Percentiles rank a stretch among this genome's conserved stretches.
Evolutionary conservation across 352 stramenopile genomes (phyloP).

Genomic region (Pythium aristosporum): DNA sequence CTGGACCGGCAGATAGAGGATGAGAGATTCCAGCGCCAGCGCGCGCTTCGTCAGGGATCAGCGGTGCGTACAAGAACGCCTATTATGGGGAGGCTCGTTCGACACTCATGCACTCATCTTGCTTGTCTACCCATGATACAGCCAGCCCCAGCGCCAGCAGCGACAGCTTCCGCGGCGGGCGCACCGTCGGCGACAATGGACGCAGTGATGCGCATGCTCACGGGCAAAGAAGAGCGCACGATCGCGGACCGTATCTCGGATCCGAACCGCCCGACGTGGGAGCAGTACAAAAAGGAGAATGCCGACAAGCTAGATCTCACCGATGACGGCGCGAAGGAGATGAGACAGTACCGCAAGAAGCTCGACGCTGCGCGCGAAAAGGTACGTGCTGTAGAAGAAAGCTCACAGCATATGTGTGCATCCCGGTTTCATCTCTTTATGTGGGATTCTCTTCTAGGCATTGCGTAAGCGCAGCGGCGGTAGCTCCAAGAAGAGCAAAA

Average conservation of each 20-base stretch:
- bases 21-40: slow-evolving; percentile 77
- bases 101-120: background rate
- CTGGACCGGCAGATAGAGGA: slow-evolving; percentile 83
- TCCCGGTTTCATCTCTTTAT: too few relatives aligned
- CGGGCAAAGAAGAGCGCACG: slow-evolving; percentile 91
- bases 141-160: slow-evolving; percentile 14
- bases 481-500: slow-evolving; percentile 74
- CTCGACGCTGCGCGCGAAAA: slow-evolving; percentile 91
- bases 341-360: slow-evolving; percentile 93
- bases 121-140: slow-evolving; percentile 4
- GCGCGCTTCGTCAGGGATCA: slow-evolving; percentile 43
- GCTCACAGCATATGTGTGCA: background rate
- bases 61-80: slow-evolving; percentile 29
- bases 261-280: slow-evolving; percentile 93
- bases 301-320: slow-evolving; percentile 91
- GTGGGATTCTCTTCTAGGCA: slow-evolving; percentile 28
- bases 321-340: slow-evolving; percentile 89
- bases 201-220: slow-evolving; percentile 92
- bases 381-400: slow-evolving; percentile 24
- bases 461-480: slow-evolving; percentile 55
- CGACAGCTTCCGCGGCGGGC: slow-evolving; percentile 21
- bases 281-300: slow-evolving; percentile 97
- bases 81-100: background rate
- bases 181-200: slow-evolving; percentile 88
- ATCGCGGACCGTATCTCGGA: slow-evolving; percentile 94